Conservation (phyloP, 306 rosid genomes). For the Quercus glauca region DNA sequence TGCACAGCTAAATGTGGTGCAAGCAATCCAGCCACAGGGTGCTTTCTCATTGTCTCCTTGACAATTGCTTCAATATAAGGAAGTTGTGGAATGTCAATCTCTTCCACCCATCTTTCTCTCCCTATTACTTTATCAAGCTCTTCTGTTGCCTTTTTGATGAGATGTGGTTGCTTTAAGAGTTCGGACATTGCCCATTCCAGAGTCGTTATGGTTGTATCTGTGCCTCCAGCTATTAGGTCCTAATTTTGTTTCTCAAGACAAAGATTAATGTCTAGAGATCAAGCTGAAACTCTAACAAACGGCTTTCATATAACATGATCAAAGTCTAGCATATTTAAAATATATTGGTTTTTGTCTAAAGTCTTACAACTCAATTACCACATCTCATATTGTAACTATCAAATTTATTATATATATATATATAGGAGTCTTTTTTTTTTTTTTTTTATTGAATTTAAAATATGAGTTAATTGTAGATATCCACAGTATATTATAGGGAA, state of each 20-base stretch:
- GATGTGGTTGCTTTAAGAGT: constrained; percentile 33
- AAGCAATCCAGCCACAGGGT: constrained; percentile 26
- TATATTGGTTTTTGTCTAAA: too few species aligned
- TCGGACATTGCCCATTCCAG: constrained; percentile 48
- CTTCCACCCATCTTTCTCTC: constrained; percentile 36
- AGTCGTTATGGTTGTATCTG: constrained; percentile 27
- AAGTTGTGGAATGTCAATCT: constrained; percentile 33
- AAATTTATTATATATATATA: too few species aligned
- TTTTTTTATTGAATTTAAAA: too few species aligned
- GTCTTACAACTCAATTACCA: too few species aligned
- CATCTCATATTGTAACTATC: too few species aligned
- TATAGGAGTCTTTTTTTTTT: too few species aligned
- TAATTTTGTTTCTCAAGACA: neutral
- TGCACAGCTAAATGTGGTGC: constrained; percentile 33
- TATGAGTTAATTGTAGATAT: too few species aligned
- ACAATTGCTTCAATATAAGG: constrained; percentile 29
- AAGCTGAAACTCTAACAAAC: too few species aligned
- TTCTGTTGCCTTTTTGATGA: constrained; percentile 23
- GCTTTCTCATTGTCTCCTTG: constrained; percentile 39
- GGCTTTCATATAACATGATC: too few species aligned
- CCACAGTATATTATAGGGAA: too few species aligned
- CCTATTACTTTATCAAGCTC: constrained; percentile 39
- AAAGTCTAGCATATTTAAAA: too few species aligned
- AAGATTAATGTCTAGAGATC: too few species aligned
- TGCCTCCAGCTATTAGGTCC: constrained; percentile 39